Base-by-base conservation (phyloP, 306 rosid genomes). In the Abrus precatorius region DNA sequence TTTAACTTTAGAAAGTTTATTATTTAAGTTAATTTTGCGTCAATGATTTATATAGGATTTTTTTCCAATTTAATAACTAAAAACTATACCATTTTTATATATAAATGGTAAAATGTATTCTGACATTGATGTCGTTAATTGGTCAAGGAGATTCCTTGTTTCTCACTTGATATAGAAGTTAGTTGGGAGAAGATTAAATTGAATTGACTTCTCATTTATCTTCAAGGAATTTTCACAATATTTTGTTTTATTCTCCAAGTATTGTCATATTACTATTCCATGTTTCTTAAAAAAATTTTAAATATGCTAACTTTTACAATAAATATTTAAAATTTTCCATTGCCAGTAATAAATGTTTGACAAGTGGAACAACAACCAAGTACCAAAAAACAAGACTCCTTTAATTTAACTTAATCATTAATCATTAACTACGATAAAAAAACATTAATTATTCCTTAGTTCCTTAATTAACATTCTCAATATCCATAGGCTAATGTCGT, bases 81-180 rank as follows among this genome's bases (percentile, higher is more conserved):
- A 34, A 70, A 13, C 1, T 33, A 29, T 6, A 49, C 61, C 33
- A 33, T 27, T 61, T 62, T 1, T 2, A 44, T 8, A 14, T 45
- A 61, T 60, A 47, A 36, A 44, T 45, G 69, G 13, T 32, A 60
- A 33, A 8, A 62, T 75, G 62, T n/a, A 14, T 7, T 14, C 5
- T 48, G 62, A 48, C 72, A 27, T 62, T 45, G 61, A 34, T 8
- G 48, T 8, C 9, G 32, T 55, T 55, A 69, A 77, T 13, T 14
- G 56, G 45, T 4, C 13, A 63, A 72, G 3, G 34, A 73, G 52
- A 80, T 12, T 80, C 78, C 52, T 9, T 30, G 60, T 52, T 56
- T 73, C 72, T 12, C 9, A 29, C 61, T 64, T 54, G 33, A 44
- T 5, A 13, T 5, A 54, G 53, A 81, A 74, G 70, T 43, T 32